These are phyloP conservation scores for Wickerhamiella vanderwaltii DNA, from an alignment of 805 yeast genomes.

Conservation along the genomic window DNA sequence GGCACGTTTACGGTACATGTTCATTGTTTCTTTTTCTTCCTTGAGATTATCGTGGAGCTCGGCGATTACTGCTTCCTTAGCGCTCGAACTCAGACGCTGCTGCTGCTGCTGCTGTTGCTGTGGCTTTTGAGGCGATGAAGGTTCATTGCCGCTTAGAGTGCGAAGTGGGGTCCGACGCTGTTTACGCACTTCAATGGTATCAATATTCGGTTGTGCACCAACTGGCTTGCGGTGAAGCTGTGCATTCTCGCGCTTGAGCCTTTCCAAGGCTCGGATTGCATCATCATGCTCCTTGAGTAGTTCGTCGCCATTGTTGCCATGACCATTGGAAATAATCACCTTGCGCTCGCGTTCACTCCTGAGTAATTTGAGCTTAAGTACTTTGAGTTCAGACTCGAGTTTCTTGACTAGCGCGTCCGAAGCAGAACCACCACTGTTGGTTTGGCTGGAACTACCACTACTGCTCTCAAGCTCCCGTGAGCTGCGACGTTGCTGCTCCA, in stretches of 20 bases:
- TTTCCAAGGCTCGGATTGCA: constrained; percentile 1
- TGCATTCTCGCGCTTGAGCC: too few relatives aligned
- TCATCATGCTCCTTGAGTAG: constrained; percentile 11
- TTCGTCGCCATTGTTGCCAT: constrained; percentile 14
- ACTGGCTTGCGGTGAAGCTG: background rate
- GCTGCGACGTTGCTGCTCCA: constrained; percentile 10
- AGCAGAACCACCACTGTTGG: background rate
- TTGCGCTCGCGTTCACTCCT: constrained; percentile 25
- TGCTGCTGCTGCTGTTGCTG: background rate
- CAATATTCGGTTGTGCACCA: background rate
- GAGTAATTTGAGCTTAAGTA: constrained; percentile 24
- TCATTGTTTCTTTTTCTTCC: constrained; percentile 41
- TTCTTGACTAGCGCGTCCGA: constrained; percentile 16
- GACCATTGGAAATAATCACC: constrained; percentile 1
- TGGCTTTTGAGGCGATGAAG: background rate
- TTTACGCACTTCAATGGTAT: background rate
- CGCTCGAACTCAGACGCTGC: background rate
- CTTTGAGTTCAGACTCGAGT: constrained; percentile 24
- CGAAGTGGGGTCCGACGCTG: constrained; percentile 7
- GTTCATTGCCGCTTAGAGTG: constrained; percentile 11
- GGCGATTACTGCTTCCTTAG: constrained; percentile 11
- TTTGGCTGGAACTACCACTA: background rate
- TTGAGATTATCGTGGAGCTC: constrained; percentile 47
- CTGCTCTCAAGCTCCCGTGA: constrained; percentile 15
- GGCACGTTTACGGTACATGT: constrained; percentile 56